Conservation (phyloP, 2,329 filamentous ascomycete genomes). For the Bisporella sp. region DNA sequence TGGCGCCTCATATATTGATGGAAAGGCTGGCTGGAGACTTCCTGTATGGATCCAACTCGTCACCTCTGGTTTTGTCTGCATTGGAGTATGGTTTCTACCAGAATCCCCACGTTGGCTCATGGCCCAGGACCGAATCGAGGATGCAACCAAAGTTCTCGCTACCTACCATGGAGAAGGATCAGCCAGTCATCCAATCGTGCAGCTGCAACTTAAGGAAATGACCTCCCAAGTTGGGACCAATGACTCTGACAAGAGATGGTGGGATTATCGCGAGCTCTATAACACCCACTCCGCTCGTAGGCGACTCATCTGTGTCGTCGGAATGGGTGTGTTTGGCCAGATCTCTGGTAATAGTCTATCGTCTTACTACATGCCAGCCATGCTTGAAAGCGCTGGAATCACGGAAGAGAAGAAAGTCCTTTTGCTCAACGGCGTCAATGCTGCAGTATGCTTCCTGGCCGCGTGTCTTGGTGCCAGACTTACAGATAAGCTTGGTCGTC, state of each 20-base stretch:
- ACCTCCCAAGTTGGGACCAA: slow-evolving; percentile 18
- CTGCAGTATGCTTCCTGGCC: slow-evolving; percentile 30
- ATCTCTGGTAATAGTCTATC: slow-evolving; percentile 28
- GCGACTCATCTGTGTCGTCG: slow-evolving; percentile 25
- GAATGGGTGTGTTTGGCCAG: slow-evolving; percentile 26
- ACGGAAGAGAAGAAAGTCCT: slow-evolving; percentile 33
- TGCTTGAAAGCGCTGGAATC: slow-evolving; percentile 20
- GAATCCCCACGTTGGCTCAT: slow-evolving; percentile 53
- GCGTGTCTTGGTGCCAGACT: slow-evolving; percentile 15
- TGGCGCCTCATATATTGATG: slow-evolving; percentile 7
- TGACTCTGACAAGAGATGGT: slow-evolving; percentile 26
- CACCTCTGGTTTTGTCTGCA: slow-evolving; percentile 14
- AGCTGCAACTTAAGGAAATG: slow-evolving; percentile 25
- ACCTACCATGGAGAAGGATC: slow-evolving; percentile 47
- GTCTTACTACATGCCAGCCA: slow-evolving; percentile 20
- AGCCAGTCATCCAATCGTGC: slow-evolving; percentile 18
- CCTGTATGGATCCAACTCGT: slow-evolving; percentile 28
- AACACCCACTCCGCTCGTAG: slow-evolving; percentile 19
- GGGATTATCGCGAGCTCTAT: slow-evolving; percentile 24
- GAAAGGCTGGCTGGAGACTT: slow-evolving; percentile 24
- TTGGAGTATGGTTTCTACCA: slow-evolving; percentile 41
- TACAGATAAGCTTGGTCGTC: slow-evolving; percentile 23
- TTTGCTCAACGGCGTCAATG: slow-evolving; percentile 33
- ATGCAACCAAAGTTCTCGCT: slow-evolving; percentile 47
- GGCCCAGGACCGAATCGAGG: slow-evolving; percentile 46